Evolutionary conservation across 2,329 filamentous ascomycete genomes (phyloP).

Genomic region (Botrytis cinerea): DNA sequence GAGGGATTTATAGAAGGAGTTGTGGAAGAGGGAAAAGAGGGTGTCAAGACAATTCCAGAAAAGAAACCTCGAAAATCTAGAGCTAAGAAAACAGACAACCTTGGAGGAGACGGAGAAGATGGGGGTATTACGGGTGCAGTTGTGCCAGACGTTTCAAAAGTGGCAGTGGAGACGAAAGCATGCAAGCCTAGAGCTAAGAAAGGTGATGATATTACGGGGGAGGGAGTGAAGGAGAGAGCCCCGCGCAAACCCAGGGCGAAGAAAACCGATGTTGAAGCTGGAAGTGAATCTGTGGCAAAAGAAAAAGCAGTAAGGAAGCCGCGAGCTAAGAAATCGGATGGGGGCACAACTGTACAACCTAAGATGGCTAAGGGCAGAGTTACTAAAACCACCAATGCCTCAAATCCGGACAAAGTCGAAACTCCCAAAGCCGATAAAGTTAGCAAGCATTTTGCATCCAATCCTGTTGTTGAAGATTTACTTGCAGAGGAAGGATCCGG

Average conservation of each 20-base stretch:
- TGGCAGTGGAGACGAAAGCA: conserved; percentile 32
- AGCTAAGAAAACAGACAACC: conserved; percentile 33
- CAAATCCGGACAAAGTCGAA: conserved; percentile 28
- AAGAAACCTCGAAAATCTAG: conserved; percentile 32
- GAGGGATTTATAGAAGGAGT: neutral
- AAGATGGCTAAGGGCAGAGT: conserved; percentile 42
- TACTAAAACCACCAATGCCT: conserved; percentile 39
- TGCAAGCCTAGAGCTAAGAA: conserved; percentile 34
- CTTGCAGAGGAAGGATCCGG: conserved; percentile 29
- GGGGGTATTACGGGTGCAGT: too few species aligned
- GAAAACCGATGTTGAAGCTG: conserved; percentile 27
- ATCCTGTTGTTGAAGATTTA: neutral
- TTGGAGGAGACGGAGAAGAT: neutral
- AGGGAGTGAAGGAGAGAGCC: conserved; percentile 31
- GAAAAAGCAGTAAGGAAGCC: conserved; percentile 26
- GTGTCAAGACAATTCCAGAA: conserved; percentile 23
- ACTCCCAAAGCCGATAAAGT: conserved; percentile 26
- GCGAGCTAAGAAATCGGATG: conserved; percentile 32
- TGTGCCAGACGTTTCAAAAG: neutral
- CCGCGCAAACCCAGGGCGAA: conserved; percentile 33
- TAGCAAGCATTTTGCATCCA: conserved; percentile 22
- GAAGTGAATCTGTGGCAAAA: conserved; percentile 23
- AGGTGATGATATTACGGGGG: conserved; percentile 15
- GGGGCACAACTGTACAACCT: conserved; percentile 37
- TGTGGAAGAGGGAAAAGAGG: neutral